Conservation (phyloP, 495 filamentous ascomycete genomes). For the Usnea hakonensis region DNA sequence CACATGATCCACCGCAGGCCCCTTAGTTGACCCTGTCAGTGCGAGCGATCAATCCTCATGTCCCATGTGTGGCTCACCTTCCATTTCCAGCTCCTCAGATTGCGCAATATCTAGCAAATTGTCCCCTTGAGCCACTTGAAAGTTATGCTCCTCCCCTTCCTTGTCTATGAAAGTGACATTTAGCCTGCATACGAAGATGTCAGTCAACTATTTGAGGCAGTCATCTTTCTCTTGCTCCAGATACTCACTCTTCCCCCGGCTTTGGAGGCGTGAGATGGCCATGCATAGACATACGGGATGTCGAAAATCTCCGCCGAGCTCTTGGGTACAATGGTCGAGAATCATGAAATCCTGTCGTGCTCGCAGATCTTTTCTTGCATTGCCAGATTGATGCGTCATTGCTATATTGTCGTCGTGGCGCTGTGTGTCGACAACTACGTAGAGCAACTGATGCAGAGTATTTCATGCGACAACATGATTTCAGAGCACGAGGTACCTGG, state of each 20-base stretch:
- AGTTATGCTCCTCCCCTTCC: conserved; percentile 63
- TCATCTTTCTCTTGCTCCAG: not conserved
- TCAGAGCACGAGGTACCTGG: conserved; percentile 1
- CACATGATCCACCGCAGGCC: conserved; percentile 91
- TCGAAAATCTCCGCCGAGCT: conserved; percentile 56
- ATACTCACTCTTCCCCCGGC: conserved; percentile 83
- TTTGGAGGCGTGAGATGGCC: conserved; percentile 78
- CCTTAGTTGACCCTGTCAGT: conserved; percentile 36
- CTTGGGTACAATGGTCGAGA: conserved; percentile 10
- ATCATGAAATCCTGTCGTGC: too few relatives aligned
- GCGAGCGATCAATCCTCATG: not conserved
- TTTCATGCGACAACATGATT: not conserved
- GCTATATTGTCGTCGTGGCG: not conserved
- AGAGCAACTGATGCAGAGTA: not conserved
- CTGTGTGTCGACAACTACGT: not conserved
- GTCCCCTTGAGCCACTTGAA: conserved; percentile 77
- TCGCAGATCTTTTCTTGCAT: not conserved
- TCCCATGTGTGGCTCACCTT: conserved; percentile 46
- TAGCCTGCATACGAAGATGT: conserved; percentile 47
- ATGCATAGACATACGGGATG: conserved; percentile 52
- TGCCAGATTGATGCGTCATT: not conserved
- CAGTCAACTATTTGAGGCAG: not conserved
- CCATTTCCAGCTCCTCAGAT: conserved; percentile 93
- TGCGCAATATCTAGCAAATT: conserved; percentile 94
- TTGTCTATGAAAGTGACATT: conserved; percentile 93